A percentile compares a stretch with the other conserved stretches of the same genome.
Evolutionary conservation across 352 stramenopile species (phyloP).

Genomic region (Blastocystis sp.): DNA sequence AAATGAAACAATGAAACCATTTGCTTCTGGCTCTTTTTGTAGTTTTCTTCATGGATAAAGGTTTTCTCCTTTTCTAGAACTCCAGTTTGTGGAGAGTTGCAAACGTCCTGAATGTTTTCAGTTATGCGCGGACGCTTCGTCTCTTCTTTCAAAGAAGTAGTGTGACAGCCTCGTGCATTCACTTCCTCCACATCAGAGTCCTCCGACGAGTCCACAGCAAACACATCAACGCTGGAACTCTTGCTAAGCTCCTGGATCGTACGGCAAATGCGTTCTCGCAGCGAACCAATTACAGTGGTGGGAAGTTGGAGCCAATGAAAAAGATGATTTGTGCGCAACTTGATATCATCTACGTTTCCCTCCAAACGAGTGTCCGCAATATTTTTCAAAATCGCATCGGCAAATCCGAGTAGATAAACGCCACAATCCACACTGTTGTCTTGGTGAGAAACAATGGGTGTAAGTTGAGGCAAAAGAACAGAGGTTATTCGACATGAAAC

Average conservation of each 20-base stretch:
- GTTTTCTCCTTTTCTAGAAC: not conserved
- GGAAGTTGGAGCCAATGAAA: not conserved
- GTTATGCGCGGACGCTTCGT: no score
- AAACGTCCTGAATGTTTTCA: no score
- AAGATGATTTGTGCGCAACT: not conserved
- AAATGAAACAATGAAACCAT: not conserved
- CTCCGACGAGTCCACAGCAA: not conserved
- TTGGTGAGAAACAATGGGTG: not conserved
- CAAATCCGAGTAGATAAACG: not conserved
- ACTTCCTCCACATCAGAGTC: not conserved
- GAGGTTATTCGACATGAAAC: not conserved
- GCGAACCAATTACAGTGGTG: not conserved
- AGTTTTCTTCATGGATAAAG: not conserved
- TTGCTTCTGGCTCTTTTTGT: not conserved
- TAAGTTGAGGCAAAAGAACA: not conserved
- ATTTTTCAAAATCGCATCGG: not conserved
- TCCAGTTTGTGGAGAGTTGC: not conserved
- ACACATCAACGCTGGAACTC: not conserved
- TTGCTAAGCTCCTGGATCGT: not conserved
- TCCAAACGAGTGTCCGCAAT: not conserved
- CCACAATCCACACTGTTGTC: constrained; percentile 28
- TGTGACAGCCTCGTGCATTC: not conserved
- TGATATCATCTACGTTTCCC: not conserved
- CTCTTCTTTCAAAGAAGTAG: no score
- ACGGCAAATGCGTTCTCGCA: not conserved